Base-by-base conservation (phyloP, 2,329 filamentous ascomycete species). In the Aspergillus texensis region DNA sequence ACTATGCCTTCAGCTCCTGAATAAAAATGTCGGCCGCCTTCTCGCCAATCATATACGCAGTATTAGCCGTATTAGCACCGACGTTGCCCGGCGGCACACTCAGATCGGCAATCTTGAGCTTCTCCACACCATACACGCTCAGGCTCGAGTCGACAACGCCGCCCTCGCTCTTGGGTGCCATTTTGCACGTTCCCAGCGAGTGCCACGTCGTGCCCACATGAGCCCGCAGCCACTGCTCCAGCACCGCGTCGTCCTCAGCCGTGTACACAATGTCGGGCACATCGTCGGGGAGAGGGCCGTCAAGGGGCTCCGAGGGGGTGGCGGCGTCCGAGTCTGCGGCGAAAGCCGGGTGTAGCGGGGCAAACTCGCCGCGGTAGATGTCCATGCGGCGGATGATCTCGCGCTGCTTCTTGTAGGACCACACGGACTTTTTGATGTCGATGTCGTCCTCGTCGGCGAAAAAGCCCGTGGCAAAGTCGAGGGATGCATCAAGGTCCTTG, bases 321-420 rank as follows among this genome's bases (percentile, higher is more conserved):
- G 34, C 34, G 34, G 58, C 58, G 9, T 32, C 48, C 2, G 45
- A 53, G 24, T 41, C 24, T 10, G 28, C 58, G 10, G 58, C 21
- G 21, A 60, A 60, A 32, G 45, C 46, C 21, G 58, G 58, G 32
- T 60, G 58, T 14, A 28, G 4, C 9, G 30, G 19, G 6, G 19
- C 58, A 53, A 54, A 30, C 24, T 60, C 58, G 19, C 58, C 58
- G 30, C 45, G 45, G 19, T 53, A 60, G 19, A n/a, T 32, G 4
- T 30, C 32, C 58, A 60, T 60, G n/a, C 58, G 19, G 24, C 58
- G 58, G 8, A 53, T 36, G n/a, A 60, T 60, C 11, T 60, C 58
- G 4, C 58, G 45, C 45, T 53, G 46, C 45, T 41, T 53, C 46
- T 60, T 60, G 46, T 60, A 60, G 2, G 58, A 30, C 58, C 58